Percentiles rank a stretch among this genome's conserved stretches.
These are phyloP conservation scores for Chlorella sp. DNA, from an alignment of 139 green algal genomes.

Conservation along the genomic window DNA sequence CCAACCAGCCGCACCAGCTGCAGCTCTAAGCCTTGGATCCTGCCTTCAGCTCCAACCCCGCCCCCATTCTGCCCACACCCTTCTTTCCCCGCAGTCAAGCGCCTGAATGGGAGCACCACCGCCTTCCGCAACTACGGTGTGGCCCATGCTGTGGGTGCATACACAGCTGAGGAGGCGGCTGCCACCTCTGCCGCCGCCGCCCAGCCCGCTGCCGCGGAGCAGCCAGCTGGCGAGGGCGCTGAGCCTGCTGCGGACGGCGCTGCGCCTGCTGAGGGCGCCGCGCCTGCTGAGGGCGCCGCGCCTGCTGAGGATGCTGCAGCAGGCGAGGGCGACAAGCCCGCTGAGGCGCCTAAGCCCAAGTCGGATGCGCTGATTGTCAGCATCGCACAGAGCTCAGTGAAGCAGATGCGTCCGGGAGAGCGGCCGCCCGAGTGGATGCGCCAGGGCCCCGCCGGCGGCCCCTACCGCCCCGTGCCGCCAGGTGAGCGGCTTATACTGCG, in stretches of 20 bases:
- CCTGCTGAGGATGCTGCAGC: too few relatives aligned
- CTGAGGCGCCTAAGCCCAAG: neutral
- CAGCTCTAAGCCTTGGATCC: neutral
- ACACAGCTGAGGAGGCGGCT: too few relatives aligned
- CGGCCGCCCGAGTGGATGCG: constrained; percentile 10
- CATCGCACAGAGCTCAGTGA: neutral
- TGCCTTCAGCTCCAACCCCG: neutral
- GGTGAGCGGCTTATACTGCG: too few relatives aligned
- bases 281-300: neutral
- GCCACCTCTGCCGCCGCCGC: neutral
- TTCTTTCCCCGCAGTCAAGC: neutral
- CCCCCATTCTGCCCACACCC: neutral
- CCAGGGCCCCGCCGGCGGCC: neutral
- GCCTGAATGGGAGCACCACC: constrained; percentile 1
- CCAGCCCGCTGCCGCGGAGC: neutral
- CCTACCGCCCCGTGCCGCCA: too few relatives aligned
- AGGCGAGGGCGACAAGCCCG: neutral
- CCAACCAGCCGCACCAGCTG: too few relatives aligned
- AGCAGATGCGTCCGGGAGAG: neutral
- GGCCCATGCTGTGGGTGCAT: too few relatives aligned
- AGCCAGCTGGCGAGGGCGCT: neutral
- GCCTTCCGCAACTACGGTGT: neutral
- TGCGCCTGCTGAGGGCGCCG: neutral
- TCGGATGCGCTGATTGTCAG: neutral
- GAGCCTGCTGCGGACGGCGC: neutral